Conservation (phyloP, 1,284 basidiomycete genomes). For the Boletus semigastroideus region DNA sequence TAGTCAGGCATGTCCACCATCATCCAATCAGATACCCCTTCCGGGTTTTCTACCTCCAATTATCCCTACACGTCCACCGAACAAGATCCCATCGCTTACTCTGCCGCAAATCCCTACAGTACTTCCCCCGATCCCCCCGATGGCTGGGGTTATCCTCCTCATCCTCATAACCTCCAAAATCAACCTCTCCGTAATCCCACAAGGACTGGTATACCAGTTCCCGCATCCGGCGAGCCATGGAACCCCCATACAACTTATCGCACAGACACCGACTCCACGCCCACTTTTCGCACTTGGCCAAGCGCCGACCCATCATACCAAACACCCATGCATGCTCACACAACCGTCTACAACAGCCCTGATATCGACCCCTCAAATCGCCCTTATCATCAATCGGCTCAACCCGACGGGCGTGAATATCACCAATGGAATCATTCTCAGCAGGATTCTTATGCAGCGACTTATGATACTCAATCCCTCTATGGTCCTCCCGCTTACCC, state of each 20-base stretch:
- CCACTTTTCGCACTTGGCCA: conserved; percentile 42
- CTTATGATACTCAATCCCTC: conserved; percentile 24
- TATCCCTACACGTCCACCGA: conserved; percentile 40
- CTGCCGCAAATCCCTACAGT: conserved; percentile 24
- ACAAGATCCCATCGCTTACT: conserved; percentile 35
- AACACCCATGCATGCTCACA: conserved; percentile 30
- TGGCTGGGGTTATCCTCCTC: conserved; percentile 54
- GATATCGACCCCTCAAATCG: conserved; percentile 36
- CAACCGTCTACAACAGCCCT: conserved; percentile 24
- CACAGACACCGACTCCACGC: conserved; percentile 33
- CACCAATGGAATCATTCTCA: conserved; percentile 31
- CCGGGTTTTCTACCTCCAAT: conserved; percentile 40
- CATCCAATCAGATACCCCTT: conserved; percentile 37
- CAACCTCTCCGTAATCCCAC: conserved; percentile 44
- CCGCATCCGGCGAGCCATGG: conserved; percentile 27
- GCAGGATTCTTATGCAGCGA: conserved; percentile 36
- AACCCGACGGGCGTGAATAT: conserved; percentile 34
- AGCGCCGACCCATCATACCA: conserved; percentile 36
- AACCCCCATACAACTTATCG: conserved; percentile 23
- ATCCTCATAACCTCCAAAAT: conserved; percentile 47
- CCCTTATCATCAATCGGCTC: conserved; percentile 26
- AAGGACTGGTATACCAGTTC: conserved; percentile 26
- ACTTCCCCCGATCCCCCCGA: conserved; percentile 41
- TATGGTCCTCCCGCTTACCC: conserved; percentile 30
- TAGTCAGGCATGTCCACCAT: conserved; percentile 38